Conservation (phyloP, 164 flowering plant species). For the Liriodendron chinense region DNA sequence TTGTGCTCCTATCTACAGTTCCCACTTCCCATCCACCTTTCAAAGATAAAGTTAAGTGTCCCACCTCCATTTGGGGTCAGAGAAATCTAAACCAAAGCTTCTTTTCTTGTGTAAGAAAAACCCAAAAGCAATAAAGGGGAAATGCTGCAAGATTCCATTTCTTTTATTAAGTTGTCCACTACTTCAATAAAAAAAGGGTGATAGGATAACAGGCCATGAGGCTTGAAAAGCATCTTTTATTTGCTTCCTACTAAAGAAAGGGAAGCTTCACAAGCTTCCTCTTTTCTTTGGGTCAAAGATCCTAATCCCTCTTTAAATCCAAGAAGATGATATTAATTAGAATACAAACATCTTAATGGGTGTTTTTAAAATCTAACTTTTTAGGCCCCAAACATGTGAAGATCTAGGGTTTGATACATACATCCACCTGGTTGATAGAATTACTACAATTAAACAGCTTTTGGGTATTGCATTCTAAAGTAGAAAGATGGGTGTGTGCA, state of each 20-base stretch:
- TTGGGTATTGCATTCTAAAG: too few relatives aligned
- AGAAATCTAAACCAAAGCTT: not conserved
- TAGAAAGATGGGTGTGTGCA: too few relatives aligned
- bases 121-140: not conserved
- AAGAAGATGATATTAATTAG: not conserved
- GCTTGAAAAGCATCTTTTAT: not conserved
- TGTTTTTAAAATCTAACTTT: too few relatives aligned
- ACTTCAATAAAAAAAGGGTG: not conserved
- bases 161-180: conserved; percentile 20
- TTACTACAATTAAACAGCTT: too few relatives aligned
- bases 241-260: conserved; percentile 9
- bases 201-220: not conserved
- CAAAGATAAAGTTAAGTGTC: not conserved
- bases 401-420: too few relatives aligned
- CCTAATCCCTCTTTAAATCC: not conserved
- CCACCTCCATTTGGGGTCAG: not conserved
- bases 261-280: not conserved
- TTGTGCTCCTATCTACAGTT: too few relatives aligned
- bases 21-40: not conserved
- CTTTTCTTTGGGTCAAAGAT: not conserved
- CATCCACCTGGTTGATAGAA: too few relatives aligned
- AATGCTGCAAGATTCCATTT: conserved; percentile 20
- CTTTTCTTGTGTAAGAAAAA: not conserved
- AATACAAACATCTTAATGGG: not conserved
- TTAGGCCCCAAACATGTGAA: too few relatives aligned